These are phyloP conservation scores for Fragosphaeria purpurea DNA, from an alignment of 2,329 filamentous ascomycete genomes.

Conservation along the genomic window DNA sequence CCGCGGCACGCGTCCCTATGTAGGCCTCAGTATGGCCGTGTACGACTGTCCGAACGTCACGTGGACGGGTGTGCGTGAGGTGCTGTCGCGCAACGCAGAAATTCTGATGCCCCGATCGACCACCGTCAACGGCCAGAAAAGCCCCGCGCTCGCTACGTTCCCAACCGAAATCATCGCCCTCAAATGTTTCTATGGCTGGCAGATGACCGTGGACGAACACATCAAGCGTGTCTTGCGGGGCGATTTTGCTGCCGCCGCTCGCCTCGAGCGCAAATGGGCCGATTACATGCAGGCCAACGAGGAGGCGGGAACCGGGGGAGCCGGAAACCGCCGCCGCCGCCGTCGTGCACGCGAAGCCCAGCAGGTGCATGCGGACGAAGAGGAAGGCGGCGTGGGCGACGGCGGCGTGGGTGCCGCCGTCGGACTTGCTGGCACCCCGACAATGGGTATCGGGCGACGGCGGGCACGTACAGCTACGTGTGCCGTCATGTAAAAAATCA, in stretches of 20 bases:
- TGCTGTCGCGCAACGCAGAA: slow-evolving; percentile 76
- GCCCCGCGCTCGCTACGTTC: slow-evolving; percentile 34
- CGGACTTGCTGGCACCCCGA: slow-evolving; percentile 55
- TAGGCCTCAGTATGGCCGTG: slow-evolving; percentile 67
- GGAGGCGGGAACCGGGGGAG: slow-evolving; percentile 63
- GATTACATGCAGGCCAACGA: slow-evolving; percentile 90
- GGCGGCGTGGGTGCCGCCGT: slow-evolving; percentile 41
- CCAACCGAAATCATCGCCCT: slow-evolving; percentile 73
- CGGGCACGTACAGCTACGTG: slow-evolving; percentile 16
- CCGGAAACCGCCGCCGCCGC: slow-evolving; percentile 57
- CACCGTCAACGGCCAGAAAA: slow-evolving; percentile 20
- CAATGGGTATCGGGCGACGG: slow-evolving; percentile 24
- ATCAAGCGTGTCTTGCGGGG: slow-evolving; percentile 73
- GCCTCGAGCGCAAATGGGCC: slow-evolving; percentile 86
- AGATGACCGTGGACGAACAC: slow-evolving; percentile 90
- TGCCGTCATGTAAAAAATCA: slow-evolving; percentile 14
- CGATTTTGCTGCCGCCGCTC: slow-evolving; percentile 60
- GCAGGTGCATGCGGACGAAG: slow-evolving; percentile 69
- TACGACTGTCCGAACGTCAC: slow-evolving; percentile 91
- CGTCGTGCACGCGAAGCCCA: slow-evolving; percentile 74
- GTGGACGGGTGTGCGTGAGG: slow-evolving; percentile 82
- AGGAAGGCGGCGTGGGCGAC: slow-evolving; percentile 51
- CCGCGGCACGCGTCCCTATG: slow-evolving; percentile 32
- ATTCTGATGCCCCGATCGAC: slow-evolving; percentile 39
- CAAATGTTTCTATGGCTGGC: slow-evolving; percentile 93